Percentiles rank a stretch among this genome's conserved stretches.
Evolutionary conservation across 306 rosid species (phyloP).

Genomic region (Amphicarpaea edgeworthii): DNA sequence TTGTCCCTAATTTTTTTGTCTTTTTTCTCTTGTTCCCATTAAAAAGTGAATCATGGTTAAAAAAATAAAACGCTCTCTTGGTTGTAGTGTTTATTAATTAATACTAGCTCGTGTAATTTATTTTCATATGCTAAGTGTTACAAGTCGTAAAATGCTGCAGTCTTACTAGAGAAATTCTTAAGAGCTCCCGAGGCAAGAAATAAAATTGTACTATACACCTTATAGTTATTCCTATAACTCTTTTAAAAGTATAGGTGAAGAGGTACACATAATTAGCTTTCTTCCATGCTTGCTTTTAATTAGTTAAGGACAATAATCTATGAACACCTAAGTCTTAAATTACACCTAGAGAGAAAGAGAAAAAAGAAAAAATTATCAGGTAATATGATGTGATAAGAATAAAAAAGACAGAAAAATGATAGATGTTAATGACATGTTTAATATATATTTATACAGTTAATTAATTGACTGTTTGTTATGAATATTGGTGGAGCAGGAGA

Average conservation of each 20-base stretch:
- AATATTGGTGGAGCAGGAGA: conserved; percentile 69
- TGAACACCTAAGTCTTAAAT: background rate
- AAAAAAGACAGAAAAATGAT: background rate
- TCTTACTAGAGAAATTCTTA: background rate
- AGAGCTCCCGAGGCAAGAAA: background rate
- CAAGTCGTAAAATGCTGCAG: background rate
- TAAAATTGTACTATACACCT: background rate
- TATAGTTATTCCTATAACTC: background rate
- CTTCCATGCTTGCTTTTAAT: background rate
- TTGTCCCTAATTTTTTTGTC: conserved; percentile 9
- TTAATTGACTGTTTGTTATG: background rate
- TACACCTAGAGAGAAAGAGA: background rate
- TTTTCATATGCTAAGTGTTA: background rate
- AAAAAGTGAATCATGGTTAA: background rate
- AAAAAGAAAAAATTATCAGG: background rate
- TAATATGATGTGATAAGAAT: background rate
- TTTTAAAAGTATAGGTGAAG: background rate
- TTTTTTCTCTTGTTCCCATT: background rate
- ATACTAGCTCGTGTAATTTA: background rate
- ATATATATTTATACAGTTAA: background rate
- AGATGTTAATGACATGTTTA: no score
- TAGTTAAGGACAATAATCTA: background rate
- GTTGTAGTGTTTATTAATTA: no score
- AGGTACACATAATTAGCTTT: conserved; percentile 21
- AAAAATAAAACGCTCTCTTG: conserved; percentile 15